phyloP scores from a whole-genome alignment of 2,329 filamentous ascomycete genomes.

The Alternaria gansuensis region DNA sequence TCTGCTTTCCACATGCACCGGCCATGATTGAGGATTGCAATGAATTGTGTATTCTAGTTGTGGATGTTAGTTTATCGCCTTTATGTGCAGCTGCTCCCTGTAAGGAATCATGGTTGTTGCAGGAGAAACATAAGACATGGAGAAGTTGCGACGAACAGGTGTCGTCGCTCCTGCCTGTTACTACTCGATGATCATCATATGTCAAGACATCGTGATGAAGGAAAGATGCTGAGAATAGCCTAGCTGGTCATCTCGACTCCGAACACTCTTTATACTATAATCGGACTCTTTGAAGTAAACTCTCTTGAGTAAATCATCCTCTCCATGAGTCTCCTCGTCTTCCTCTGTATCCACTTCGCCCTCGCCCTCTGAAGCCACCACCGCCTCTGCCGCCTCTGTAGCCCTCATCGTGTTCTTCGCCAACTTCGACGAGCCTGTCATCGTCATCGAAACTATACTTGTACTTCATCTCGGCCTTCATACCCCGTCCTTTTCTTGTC shows the following conservation, averaged over 20 bases:
- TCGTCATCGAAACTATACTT: conserved; percentile 57
- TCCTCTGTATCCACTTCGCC: conserved; percentile 11
- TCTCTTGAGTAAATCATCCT: conserved; percentile 5
- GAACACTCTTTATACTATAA: neutral
- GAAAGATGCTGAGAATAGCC: neutral
- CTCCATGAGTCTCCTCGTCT: conserved; percentile 13
- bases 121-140: neutral
- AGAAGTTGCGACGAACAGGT: neutral
- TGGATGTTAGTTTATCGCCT: neutral
- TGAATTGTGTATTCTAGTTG: neutral
- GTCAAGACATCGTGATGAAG: neutral
- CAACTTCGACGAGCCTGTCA: conserved; percentile 55
- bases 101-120: neutral
- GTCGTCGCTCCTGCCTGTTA: neutral
- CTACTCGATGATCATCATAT: neutral
- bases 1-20: neutral
- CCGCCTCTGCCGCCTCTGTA: conserved; percentile 12
- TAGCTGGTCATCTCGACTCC: neutral
- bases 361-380: conserved; percentile 14
- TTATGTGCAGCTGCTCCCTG: neutral
- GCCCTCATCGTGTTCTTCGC: conserved; percentile 40
- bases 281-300: neutral
- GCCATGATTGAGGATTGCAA: neutral
- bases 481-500: conserved; percentile 42
- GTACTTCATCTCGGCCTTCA: conserved; percentile 46